Evolutionary conservation across 148 eudicot species (phyloP).

Genomic region (Vaccinium corymbosum): DNA sequence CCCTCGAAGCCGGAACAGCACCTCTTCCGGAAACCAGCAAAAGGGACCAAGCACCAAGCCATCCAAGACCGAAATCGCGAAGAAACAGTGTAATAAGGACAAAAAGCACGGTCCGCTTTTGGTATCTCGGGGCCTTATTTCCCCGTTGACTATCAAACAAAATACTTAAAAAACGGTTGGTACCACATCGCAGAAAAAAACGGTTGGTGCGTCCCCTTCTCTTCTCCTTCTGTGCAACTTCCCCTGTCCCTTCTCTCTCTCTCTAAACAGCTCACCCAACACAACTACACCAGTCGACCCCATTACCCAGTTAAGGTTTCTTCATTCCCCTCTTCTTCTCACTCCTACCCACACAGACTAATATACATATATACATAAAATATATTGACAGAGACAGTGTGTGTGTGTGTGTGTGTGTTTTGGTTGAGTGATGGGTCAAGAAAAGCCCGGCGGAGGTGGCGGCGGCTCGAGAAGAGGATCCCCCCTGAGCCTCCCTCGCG

Average conservation of each 20-base stretch:
- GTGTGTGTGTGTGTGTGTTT: neutral
- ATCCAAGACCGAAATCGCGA: too few species aligned
- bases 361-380: too few species aligned
- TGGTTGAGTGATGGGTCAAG: slow-evolving; percentile 36
- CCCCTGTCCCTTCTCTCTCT: neutral
- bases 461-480: slow-evolving; percentile 15
- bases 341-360: neutral
- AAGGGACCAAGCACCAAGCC: too few species aligned
- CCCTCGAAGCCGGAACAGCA: too few species aligned
- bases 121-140: too few species aligned
- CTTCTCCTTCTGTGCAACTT: neutral
- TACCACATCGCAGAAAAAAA: neutral
- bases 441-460: slow-evolving; percentile 24
- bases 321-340: neutral
- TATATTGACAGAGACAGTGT: too few species aligned
- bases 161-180: neutral
- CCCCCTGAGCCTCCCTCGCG: slow-evolving; percentile 27
- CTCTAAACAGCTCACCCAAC: neutral
- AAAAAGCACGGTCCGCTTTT: too few species aligned
- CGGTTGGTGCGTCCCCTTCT: slow-evolving; percentile 4
- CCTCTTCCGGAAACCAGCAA: too few species aligned
- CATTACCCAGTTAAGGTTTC: slow-evolving; percentile 3
- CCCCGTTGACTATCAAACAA: neutral
- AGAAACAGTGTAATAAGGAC: too few species aligned
- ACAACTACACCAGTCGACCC: neutral